A percentile compares a stretch with the other conserved stretches of the same genome.
Evolutionary conservation across 208 protist genomes (phyloP).

Genomic region (Acanthamoeba lenticulata): DNA sequence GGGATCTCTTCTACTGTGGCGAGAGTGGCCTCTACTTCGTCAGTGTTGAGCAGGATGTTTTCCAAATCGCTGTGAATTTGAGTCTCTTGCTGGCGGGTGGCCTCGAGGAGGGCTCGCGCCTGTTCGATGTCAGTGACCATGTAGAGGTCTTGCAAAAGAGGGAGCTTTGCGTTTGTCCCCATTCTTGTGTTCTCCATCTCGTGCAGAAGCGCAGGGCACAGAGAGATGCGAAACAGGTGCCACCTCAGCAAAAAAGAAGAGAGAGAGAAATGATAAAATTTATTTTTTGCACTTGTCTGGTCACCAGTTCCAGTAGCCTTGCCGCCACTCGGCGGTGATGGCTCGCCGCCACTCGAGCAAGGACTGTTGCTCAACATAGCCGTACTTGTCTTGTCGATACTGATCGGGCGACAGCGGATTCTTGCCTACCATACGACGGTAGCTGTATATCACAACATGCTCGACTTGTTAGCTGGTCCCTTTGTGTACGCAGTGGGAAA

Average conservation of each 20-base stretch:
- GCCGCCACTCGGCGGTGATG: neutral
- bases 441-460: neutral
- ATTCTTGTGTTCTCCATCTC: no score
- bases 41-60: neutral
- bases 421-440: neutral
- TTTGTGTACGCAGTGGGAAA: neutral
- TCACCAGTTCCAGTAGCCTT: no score
- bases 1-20: conserved; percentile 53
- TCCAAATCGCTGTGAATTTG: conserved; percentile 59
- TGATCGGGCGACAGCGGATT: neutral
- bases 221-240: no score
- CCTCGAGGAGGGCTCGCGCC: conserved; percentile 21
- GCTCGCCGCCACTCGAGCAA: neutral
- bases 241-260: no score
- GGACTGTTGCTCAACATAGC: neutral
- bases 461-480: neutral
- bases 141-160: conserved; percentile 6
- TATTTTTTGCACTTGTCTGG: no score
- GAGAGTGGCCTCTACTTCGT: conserved; percentile 8
- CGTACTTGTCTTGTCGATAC: neutral
- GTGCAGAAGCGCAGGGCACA: no score
- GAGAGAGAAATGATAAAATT: no score
- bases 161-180: neutral
- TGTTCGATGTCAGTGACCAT: conserved; percentile 39
- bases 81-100: neutral